Conservation (phyloP, 768 basidiomycete species). For the Collybia mongolica region DNA sequence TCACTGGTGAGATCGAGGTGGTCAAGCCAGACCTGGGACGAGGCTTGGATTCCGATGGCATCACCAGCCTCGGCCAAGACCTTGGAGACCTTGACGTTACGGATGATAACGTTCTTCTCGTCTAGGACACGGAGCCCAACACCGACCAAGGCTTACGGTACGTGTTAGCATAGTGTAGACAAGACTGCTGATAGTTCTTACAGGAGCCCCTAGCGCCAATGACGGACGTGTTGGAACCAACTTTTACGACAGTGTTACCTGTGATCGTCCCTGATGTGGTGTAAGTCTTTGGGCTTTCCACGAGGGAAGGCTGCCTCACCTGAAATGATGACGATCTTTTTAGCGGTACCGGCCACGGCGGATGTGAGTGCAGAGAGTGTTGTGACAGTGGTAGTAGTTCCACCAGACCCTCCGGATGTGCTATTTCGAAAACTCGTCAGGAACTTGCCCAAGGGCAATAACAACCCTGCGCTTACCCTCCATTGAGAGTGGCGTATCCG, state of each 20-base stretch:
- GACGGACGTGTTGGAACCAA: conserved; percentile 44
- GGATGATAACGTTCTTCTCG: conserved; percentile 44
- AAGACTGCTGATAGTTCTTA: conserved; percentile 15
- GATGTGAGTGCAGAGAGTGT: conserved; percentile 35
- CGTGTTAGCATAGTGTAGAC: background rate
- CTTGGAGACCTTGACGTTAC: conserved; percentile 49
- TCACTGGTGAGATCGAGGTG: conserved; percentile 45
- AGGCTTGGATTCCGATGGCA: conserved; percentile 40
- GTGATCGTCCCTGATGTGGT: conserved; percentile 35
- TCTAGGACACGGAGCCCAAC: conserved; percentile 44
- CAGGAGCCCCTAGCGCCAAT: conserved; percentile 38
- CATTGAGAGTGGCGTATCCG: conserved; percentile 33
- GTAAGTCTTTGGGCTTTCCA: no score
- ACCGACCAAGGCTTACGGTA: conserved; percentile 35
- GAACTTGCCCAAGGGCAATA: no score
- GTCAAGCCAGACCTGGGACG: conserved; percentile 44
- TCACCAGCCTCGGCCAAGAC: conserved; percentile 44
- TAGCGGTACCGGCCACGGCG: conserved; percentile 33
- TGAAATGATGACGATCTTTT: conserved; percentile 44
- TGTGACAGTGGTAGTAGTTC: conserved; percentile 38
- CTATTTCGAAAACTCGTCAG: conserved; percentile 14
- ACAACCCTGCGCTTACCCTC: conserved; percentile 18
- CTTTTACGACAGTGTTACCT: conserved; percentile 37
- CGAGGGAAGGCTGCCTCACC: conserved; percentile 17
- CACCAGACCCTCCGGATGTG: conserved; percentile 41